Conservation (phyloP, 2,329 filamentous ascomycete species). For the Parafenestella ontariensis region DNA sequence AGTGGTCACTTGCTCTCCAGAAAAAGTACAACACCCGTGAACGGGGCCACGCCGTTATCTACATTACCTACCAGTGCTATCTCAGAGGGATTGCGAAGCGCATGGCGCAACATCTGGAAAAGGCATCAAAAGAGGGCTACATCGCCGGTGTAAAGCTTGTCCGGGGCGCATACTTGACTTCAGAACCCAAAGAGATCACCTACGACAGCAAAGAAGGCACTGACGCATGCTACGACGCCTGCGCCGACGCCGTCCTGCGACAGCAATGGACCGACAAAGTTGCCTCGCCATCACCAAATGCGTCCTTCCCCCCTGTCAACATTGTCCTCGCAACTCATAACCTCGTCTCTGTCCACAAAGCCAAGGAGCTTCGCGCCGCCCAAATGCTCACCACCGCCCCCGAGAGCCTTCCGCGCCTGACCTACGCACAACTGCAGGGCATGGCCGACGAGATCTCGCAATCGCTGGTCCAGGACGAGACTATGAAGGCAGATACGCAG, state of each 20-base stretch:
- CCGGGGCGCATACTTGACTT: constrained; percentile 62
- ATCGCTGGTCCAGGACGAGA: constrained; percentile 56
- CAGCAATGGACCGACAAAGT: constrained; percentile 67
- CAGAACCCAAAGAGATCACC: constrained; percentile 59
- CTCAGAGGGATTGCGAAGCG: constrained; percentile 56
- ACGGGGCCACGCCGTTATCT: constrained; percentile 71
- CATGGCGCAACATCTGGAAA: constrained; percentile 55
- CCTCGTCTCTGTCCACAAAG: constrained; percentile 68
- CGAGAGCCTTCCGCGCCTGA: constrained; percentile 44
- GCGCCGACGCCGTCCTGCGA: constrained; percentile 71
- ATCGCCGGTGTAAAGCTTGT: constrained; percentile 65
- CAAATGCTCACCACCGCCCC: constrained; percentile 49
- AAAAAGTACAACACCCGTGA: constrained; percentile 70
- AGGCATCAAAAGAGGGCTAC: constrained; percentile 56
- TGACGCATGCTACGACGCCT: constrained; percentile 71
- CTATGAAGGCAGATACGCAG: constrained; percentile 46
- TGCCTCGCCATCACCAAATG: constrained; percentile 42
- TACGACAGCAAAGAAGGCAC: constrained; percentile 62
- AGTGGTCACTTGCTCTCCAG: constrained; percentile 80
- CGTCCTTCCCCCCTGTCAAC: constrained; percentile 54
- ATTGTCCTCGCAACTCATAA: constrained; percentile 88
- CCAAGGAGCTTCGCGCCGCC: constrained; percentile 57
- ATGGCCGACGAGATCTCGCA: constrained; percentile 94
- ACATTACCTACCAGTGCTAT: constrained; percentile 68
- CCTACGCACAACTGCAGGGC: constrained; percentile 84